Base-by-base conservation (phyloP, 139 green algal species). In the Chlamydomonas asymmetrica region DNA sequence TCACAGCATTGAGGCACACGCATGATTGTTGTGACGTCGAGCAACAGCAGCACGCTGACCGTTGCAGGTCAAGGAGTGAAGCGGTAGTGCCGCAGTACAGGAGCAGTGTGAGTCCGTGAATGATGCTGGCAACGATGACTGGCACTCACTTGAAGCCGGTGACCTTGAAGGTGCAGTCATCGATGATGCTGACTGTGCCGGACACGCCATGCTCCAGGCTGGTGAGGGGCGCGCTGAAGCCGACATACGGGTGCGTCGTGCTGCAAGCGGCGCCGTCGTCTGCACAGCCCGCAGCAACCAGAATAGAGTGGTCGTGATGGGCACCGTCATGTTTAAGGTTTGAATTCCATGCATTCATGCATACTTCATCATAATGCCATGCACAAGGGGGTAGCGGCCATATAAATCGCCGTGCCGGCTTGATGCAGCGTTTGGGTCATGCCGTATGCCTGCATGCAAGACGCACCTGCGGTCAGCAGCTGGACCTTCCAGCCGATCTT, bases 401-500 rank as follows among this genome's bases (percentile, higher is more conserved):
- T n/a, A n/a, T n/a, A n/a, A n/a, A n/a, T n/a, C n/a, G n/a, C n/a
- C n/a, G n/a, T n/a, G n/a, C n/a, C n/a, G n/a, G n/a, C n/a, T n/a
- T n/a, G n/a, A n/a, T n/a, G n/a, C n/a, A n/a, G n/a, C n/a, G n/a
- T n/a, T n/a, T n/a, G n/a, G n/a, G n/a, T n/a, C n/a, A n/a, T n/a
- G n/a, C n/a, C n/a, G n/a, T n/a, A n/a, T n/a, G n/a, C n/a, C n/a
- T n/a, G n/a, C n/a, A n/a, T n/a, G n/a, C n/a, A n/a, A n/a, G n/a
- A 22, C 49, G 13, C 49, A 59, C 49, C 49, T 59, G 16, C 23
- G 38, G 57, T 41, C 41, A 71, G 27, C 27, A 71, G 41, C 16
- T 25, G 25, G 34, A 71, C 35, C 5, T 34, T 40, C 71, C 71
- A 76, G 27, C 71, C 71, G 29, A 76, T 40, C 71, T 76, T 76